Base-by-base conservation (phyloP, 345 rosid genomes). In the Salix dunnii region DNA sequence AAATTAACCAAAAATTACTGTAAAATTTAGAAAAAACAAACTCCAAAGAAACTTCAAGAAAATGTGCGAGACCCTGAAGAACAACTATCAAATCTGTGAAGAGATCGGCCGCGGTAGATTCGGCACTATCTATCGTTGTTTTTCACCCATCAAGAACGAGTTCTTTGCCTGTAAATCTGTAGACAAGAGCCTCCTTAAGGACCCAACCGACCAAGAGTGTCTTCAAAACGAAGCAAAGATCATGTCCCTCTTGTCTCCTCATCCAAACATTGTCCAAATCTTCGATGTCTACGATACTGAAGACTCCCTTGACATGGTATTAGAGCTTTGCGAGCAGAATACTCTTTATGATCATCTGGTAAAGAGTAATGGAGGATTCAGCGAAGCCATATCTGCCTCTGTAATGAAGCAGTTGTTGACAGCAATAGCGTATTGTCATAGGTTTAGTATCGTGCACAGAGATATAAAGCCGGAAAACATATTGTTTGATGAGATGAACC, bases 61-160 rank as follows among this genome's bases (percentile, higher is more conserved):
- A 64, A 82, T 77, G 81, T 70, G 76, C 66, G 73, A 71, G 2
- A 42, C 78, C 16, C 7, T 71, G 21, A 74, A 58, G 67, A 74
- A 46, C 81, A 75, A 71, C 30, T 82, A 82, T 66, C 81, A 82
- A 14, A 5, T 71, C 33, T 78, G 81, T 58, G 79, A 82, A 42
- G 84, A 82, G 84, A 30, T 82, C 64, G 84, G 84, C 69, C 79
- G 84, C 7, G 84, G 84, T 38, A 67, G 84, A 11, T 82, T 82
- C 55, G 84, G 84, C 74, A 75, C 25, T 1, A 38, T 82, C 73
- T 71, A 49, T 25, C 78, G 84, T 40, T 82, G 84, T 58, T 77
- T 78, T 42, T 74, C 76, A 17, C 78, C 79, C 9, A 17, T 46
- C 58, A 67, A 33, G 3, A 67, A 74, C 66, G 48, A 55, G 1